These are phyloP conservation scores for Penicillium roqueforti DNA, from an alignment of 495 filamentous ascomycete genomes.

Conservation along the genomic window DNA sequence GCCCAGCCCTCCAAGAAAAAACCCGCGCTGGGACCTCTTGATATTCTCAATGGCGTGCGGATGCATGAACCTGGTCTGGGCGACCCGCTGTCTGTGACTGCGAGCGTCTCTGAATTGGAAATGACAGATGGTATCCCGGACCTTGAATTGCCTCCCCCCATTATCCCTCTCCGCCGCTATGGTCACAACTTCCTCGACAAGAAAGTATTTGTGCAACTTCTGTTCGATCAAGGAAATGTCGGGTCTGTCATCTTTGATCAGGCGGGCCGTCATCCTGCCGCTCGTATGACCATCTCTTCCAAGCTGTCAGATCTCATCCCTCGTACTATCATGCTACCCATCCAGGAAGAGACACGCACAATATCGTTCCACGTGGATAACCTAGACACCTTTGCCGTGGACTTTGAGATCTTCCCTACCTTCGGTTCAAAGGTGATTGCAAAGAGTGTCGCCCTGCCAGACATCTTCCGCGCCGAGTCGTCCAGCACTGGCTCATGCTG, in stretches of 20 bases:
- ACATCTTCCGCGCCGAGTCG: conserved; percentile 67
- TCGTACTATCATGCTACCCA: conserved; percentile 87
- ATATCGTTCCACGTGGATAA: conserved; percentile 96
- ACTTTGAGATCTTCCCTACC: conserved; percentile 96
- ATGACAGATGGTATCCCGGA: conserved; percentile 85
- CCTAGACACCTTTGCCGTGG: conserved; percentile 84
- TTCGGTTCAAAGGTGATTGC: conserved; percentile 97
- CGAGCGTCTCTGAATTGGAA: conserved; percentile 58
- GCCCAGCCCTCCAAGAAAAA: conserved; percentile 35
- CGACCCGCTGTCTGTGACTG: conserved; percentile 39
- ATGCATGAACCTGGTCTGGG: conserved; percentile 32
- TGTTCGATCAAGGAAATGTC: conserved; percentile 66
- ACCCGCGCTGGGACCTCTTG: conserved; percentile 30
- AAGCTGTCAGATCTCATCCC: conserved; percentile 95
- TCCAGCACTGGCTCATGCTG: conserved; percentile 78
- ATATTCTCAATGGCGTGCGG: conserved; percentile 34
- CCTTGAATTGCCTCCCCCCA: conserved; percentile 89
- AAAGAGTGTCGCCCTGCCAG: conserved; percentile 84
- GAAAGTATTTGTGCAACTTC: conserved; percentile 89
- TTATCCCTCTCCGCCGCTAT: conserved; percentile 89
- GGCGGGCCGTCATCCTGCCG: conserved; percentile 90
- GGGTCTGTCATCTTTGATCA: conserved; percentile 88
- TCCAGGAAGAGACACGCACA: conserved; percentile 88
- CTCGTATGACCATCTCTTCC: conserved; percentile 91
- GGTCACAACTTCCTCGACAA: conserved; percentile 98